Evolutionary conservation across 1,284 basidiomycete species (phyloP).

Genomic region (Trametes hirsuta): DNA sequence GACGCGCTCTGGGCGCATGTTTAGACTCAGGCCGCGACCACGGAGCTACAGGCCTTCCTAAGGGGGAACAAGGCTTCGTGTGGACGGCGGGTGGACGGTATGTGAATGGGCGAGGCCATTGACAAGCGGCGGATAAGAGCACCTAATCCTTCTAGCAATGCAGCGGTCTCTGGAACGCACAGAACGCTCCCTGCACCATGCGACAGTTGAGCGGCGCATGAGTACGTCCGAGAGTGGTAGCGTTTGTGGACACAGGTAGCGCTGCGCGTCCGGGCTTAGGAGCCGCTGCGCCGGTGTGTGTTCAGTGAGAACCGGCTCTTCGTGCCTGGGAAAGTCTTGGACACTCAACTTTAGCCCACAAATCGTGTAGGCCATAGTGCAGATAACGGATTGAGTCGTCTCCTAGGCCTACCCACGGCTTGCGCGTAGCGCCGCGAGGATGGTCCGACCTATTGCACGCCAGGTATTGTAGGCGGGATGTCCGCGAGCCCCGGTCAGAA

Average conservation of each 20-base stretch:
- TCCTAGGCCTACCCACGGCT: slow-evolving; percentile 14
- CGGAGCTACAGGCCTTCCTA: background rate
- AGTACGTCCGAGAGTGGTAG: background rate
- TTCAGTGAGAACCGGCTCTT: slow-evolving; percentile 16
- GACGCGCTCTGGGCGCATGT: background rate
- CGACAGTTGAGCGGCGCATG: background rate
- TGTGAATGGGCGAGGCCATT: background rate
- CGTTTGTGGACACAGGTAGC: background rate
- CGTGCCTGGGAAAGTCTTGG: slow-evolving; percentile 15
- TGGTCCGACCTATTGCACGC: slow-evolving; percentile 11
- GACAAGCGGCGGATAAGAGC: slow-evolving; percentile 2
- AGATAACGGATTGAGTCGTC: slow-evolving; percentile 15
- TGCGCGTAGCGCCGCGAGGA: slow-evolving; percentile 7
- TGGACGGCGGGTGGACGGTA: background rate
- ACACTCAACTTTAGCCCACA: slow-evolving; percentile 7
- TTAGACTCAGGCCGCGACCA: background rate
- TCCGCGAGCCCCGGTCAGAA: background rate
- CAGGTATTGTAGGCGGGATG: background rate
- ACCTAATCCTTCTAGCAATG: slow-evolving; percentile 1
- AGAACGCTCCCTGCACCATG: slow-evolving; percentile 5
- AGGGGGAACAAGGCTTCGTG: slow-evolving; percentile 1
- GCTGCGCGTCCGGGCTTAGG: background rate
- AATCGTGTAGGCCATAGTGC: background rate
- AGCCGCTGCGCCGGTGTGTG: slow-evolving; percentile 3
- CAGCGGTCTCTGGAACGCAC: background rate